Evolutionary conservation across 1,284 basidiomycete species (phyloP).

Genomic region (Xerocomus nothofagi): DNA sequence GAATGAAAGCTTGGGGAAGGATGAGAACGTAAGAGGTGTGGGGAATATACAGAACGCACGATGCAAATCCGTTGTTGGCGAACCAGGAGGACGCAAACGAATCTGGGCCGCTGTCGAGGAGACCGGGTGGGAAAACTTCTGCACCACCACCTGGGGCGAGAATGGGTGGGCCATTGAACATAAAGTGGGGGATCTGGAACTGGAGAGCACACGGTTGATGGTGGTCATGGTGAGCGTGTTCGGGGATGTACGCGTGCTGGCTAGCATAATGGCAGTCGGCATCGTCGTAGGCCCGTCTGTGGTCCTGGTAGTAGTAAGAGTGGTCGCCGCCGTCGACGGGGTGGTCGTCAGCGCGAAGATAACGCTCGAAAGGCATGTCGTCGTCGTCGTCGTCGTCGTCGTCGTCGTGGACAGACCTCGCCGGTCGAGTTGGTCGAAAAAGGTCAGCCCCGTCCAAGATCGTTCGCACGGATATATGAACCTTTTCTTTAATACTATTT

Average conservation of each 20-base stretch:
- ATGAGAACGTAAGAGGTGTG: slow-evolving; percentile 19
- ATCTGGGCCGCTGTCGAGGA: slow-evolving; percentile 36
- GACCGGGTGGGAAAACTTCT: slow-evolving; percentile 57
- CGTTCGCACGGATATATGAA: slow-evolving; percentile 17
- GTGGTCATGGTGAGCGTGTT: slow-evolving; percentile 17
- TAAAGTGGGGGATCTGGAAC: slow-evolving; percentile 65
- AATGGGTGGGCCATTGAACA: slow-evolving; percentile 53
- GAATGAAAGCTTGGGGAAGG: slow-evolving; percentile 25
- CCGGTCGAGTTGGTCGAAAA: too few relatives aligned
- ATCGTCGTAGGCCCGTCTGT: slow-evolving; percentile 10
- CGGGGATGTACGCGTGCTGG: slow-evolving; percentile 5
- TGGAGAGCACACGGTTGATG: slow-evolving; percentile 41
- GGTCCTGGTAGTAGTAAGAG: slow-evolving; percentile 20
- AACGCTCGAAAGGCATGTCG: slow-evolving; percentile 42
- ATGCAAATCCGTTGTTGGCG: slow-evolving; percentile 44
- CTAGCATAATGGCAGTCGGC: slow-evolving; percentile 6
- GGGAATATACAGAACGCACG: slow-evolving; percentile 18
- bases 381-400: slow-evolving; percentile 8
- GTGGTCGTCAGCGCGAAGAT: slow-evolving; percentile 30
- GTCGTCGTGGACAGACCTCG: too few relatives aligned
- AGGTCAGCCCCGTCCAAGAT: too few relatives aligned
- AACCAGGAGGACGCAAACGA: slow-evolving; percentile 48
- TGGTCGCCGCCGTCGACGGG: slow-evolving; percentile 3
- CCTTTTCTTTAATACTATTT: slow-evolving; percentile 5
- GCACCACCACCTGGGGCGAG: slow-evolving; percentile 71